phyloP scores from a whole-genome alignment of 225 moss, liverwort and hornwort genomes.

The Straminergon stramineum region DNA sequence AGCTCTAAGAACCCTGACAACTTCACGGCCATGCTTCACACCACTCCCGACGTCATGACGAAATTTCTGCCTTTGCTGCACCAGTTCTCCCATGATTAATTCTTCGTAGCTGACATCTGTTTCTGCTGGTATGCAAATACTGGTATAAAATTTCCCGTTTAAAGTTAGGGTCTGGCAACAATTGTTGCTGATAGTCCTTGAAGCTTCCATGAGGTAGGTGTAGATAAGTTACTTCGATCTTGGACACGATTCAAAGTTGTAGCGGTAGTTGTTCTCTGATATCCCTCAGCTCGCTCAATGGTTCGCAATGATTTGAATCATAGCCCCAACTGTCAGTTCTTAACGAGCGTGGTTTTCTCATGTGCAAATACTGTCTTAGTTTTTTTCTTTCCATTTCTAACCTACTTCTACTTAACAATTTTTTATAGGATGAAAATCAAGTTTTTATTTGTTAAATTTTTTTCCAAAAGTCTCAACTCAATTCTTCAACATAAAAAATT shows the following conservation, averaged over 20 bases:
- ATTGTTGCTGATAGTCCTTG: background rate
- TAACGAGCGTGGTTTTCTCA: background rate
- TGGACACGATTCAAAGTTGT: background rate
- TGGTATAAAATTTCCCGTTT: background rate
- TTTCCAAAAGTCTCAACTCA: background rate
- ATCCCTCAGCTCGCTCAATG: background rate
- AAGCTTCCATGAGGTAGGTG: background rate
- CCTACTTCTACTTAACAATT: too few relatives aligned
- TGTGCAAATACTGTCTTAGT: background rate
- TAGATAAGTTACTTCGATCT: background rate
- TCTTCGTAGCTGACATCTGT: background rate
- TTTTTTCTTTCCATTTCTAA: background rate
- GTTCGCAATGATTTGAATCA: background rate
- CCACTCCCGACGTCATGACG: conserved; percentile 18
- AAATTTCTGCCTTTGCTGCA: conserved; percentile 13
- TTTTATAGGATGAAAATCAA: background rate
- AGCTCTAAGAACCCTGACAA: conserved; percentile 6
- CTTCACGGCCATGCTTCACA: conserved; percentile 17
- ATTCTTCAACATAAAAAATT: too few relatives aligned
- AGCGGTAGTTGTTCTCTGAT: background rate
- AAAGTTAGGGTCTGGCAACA: background rate
- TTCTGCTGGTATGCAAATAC: background rate
- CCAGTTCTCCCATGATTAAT: background rate
- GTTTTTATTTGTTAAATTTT: background rate
- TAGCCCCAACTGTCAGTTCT: background rate